These are phyloP conservation scores for Aspergillus sergii DNA, from an alignment of 2,329 filamentous ascomycete species.

Conservation along the genomic window DNA sequence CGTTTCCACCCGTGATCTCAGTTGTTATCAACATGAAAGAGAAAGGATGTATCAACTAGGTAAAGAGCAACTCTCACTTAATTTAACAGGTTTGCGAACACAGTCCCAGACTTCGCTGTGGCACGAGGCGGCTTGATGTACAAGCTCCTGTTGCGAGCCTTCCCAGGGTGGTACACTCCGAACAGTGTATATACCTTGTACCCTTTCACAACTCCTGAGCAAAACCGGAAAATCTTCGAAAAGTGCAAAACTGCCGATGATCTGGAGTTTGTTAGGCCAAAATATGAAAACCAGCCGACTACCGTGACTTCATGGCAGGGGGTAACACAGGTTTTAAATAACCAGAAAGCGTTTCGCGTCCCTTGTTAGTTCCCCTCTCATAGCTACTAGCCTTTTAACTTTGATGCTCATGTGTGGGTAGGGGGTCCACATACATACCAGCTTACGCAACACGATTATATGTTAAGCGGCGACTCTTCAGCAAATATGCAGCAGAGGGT, in stretches of 20 bases:
- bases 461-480: slow-evolving; percentile 4
- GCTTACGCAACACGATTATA: slow-evolving; percentile 7
- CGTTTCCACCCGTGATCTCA: background rate
- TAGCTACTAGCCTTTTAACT: background rate
- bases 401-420: background rate
- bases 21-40: background rate
- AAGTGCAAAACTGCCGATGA: background rate
- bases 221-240: background rate
- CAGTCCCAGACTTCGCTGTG: slow-evolving; percentile 7
- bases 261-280: slow-evolving; percentile 1
- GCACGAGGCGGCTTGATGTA: slow-evolving; percentile 10
- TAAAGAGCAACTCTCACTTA: background rate
- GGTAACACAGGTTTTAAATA: background rate
- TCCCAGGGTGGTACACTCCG: slow-evolving; percentile 9
- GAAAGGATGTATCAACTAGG: background rate
- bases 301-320: slow-evolving; percentile 5
- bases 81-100: background rate
- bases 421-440: slow-evolving; percentile 10
- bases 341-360: slow-evolving; percentile 6
- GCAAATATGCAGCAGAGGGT: slow-evolving; percentile 3
- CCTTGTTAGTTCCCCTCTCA: slow-evolving; percentile 4
- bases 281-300: background rate
- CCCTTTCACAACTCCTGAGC: slow-evolving; percentile 6
- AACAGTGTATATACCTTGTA: slow-evolving; percentile 12
- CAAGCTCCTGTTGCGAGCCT: slow-evolving; percentile 10